Conservation (phyloP, 2,329 filamentous ascomycete genomes). For the Ceratocystis huliohia region DNA sequence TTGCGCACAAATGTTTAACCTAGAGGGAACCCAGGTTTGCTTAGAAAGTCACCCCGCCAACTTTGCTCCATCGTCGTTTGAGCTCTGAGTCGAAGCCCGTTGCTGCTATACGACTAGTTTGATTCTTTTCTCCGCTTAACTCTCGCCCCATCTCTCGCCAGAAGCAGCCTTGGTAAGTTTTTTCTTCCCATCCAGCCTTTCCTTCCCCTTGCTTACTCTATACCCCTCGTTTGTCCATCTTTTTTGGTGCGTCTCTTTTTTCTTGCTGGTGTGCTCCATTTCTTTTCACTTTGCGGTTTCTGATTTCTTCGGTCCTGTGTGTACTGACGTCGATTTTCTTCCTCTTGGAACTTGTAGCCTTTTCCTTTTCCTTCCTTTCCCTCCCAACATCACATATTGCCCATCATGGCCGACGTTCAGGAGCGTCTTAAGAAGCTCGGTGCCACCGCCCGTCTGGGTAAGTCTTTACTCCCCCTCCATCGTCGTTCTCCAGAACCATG, state of each 20-base stretch:
- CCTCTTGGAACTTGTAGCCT: slow-evolving; percentile 19
- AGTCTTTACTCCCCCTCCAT: slow-evolving; percentile 29
- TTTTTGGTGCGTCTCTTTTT: slow-evolving; percentile 10
- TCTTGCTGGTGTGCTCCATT: slow-evolving; percentile 21
- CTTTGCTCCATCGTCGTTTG: slow-evolving; percentile 15
- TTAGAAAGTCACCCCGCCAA: background rate
- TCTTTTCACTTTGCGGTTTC: slow-evolving; percentile 22
- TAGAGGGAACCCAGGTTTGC: background rate
- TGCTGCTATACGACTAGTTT: slow-evolving; percentile 10
- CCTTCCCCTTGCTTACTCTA: background rate
- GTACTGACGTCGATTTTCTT: slow-evolving; percentile 26
- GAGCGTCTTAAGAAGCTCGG: slow-evolving; percentile 49
- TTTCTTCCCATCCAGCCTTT: slow-evolving; percentile 8
- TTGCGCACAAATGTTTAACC: slow-evolving; percentile 16
- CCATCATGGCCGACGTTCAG: slow-evolving; percentile 44
- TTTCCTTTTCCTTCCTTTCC: slow-evolving; percentile 22
- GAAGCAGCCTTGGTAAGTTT: slow-evolving; percentile 16
- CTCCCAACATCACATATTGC: slow-evolving; percentile 24
- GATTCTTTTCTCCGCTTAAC: slow-evolving; percentile 14
- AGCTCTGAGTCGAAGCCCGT: slow-evolving; percentile 13
- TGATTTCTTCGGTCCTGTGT: slow-evolving; percentile 23
- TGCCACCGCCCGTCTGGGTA: slow-evolving; percentile 52
- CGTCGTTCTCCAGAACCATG: background rate
- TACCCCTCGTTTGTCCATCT: slow-evolving; percentile 12
- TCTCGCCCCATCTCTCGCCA: slow-evolving; percentile 10